Conservation (phyloP, 345 rosid genomes). For the Isatis tinctoria region DNA sequence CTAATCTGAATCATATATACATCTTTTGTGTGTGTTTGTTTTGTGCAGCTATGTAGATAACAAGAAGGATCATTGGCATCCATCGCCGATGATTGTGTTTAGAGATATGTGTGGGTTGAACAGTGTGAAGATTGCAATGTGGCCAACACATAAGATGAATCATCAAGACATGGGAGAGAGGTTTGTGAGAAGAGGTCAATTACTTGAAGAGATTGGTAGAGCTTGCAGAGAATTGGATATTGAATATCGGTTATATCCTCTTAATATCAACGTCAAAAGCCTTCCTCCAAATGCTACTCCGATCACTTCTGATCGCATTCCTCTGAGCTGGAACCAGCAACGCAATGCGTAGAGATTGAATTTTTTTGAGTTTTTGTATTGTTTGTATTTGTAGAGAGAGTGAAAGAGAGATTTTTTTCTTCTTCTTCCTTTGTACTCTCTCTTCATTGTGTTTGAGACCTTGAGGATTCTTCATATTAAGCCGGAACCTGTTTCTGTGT, state of each 20-base stretch:
- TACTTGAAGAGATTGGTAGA: conserved; percentile 72
- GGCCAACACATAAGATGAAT: conserved; percentile 72
- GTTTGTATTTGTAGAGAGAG: conserved; percentile 8
- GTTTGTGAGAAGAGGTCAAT: conserved; percentile 48
- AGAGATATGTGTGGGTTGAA: conserved; percentile 61
- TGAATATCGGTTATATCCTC: conserved; percentile 60
- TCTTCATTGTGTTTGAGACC: not conserved
- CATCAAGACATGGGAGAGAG: conserved; percentile 80
- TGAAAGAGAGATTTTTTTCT: not conserved
- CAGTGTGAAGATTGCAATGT: conserved; percentile 55
- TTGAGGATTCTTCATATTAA: conserved; percentile 17
- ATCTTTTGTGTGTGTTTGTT: not conserved
- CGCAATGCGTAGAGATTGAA: conserved; percentile 13
- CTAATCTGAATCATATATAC: not conserved
- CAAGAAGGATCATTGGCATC: conserved; percentile 77
- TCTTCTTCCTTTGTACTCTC: not conserved
- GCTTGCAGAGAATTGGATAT: conserved; percentile 68
- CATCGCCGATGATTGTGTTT: conserved; percentile 51
- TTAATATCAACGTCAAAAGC: conserved; percentile 52
- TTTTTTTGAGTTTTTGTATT: not conserved
- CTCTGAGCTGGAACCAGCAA: conserved; percentile 36
- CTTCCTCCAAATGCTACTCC: conserved; percentile 50
- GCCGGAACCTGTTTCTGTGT: not conserved
- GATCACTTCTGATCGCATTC: conserved; percentile 30
- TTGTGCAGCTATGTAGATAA: conserved; percentile 48